These are phyloP conservation scores for Pogostemon cablin DNA, from an alignment of 257 asterid species.

Conservation along the genomic window DNA sequence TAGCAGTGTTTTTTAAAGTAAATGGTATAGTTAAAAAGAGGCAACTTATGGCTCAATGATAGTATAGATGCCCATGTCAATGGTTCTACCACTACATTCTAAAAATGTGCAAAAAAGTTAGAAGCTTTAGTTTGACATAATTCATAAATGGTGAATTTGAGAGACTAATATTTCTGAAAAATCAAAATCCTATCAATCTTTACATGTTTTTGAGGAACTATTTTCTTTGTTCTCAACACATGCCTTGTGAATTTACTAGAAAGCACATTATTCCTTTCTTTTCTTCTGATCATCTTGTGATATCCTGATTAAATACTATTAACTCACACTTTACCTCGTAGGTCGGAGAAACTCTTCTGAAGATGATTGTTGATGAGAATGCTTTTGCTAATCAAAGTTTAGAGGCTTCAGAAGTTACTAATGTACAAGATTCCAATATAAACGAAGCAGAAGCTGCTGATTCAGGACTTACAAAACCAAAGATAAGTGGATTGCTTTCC, in stretches of 20 bases:
- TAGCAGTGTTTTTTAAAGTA: constrained; percentile 2
- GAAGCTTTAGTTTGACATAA: neutral
- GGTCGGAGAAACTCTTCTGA: constrained; percentile 96
- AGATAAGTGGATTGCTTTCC: constrained; percentile 53
- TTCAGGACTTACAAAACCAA: constrained; percentile 39
- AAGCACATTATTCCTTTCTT: constrained; percentile 20
- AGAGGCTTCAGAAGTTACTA: constrained; percentile 43
- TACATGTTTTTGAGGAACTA: neutral
- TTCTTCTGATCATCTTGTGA: neutral
- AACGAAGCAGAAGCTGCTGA: constrained; percentile 42
- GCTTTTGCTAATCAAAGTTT: constrained; percentile 35
- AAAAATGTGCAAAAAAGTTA: neutral
- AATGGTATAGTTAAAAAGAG: constrained; percentile 9
- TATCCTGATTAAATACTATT: neutral
- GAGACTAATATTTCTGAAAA: neutral
- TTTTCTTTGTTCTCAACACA: constrained; percentile 8
- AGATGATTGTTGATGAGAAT: constrained; percentile 63
- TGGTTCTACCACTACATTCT: constrained; percentile 2
- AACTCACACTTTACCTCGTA: constrained; percentile 23
- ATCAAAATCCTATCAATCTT: too few relatives aligned
- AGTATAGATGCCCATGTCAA: constrained; percentile 2
- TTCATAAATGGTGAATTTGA: neutral
- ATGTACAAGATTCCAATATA: constrained; percentile 37
- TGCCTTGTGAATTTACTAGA: neutral
- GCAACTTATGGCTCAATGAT: constrained; percentile 17